Percentiles rank a stretch among this genome's conserved stretches.
Evolutionary conservation across 345 rosid genomes (phyloP).

Genomic region (Lepidium didymum): DNA sequence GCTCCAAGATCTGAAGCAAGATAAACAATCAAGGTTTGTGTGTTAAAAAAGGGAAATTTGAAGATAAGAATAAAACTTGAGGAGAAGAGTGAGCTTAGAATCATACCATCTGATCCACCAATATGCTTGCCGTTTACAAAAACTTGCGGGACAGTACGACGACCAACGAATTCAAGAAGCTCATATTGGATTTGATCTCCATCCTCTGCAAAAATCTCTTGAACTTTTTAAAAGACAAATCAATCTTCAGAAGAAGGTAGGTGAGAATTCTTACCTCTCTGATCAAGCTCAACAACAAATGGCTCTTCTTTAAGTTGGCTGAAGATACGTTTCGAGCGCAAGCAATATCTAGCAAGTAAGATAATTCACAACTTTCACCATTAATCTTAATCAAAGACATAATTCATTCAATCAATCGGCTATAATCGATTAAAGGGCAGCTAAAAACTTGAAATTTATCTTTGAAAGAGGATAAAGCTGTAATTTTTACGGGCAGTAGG

Average conservation of each 20-base stretch:
- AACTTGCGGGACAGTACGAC: constrained; percentile 79
- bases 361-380: neutral
- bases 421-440: neutral
- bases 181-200: constrained; percentile 67
- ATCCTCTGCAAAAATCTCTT: constrained; percentile 46
- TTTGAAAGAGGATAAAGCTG: neutral
- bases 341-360: constrained; percentile 41
- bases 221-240: neutral
- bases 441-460: neutral
- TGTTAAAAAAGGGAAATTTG: neutral
- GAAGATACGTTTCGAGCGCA: constrained; percentile 51
- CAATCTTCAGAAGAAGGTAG: neutral
- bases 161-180: constrained; percentile 64
- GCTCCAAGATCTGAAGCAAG: constrained; percentile 46
- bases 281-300: constrained; percentile 59
- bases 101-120: constrained; percentile 83
- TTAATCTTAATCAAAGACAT: too few species aligned
- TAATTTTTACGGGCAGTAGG: constrained; percentile 75
- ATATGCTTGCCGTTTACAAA: constrained; percentile 79
- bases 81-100: neutral
- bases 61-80: neutral
- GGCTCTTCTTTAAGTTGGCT: constrained; percentile 44
- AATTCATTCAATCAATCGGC: too few species aligned
- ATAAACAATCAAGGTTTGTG: neutral
- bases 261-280: constrained; percentile 15